Evolutionary conservation across 805 yeast species (phyloP).

Genomic region (Zygosaccharomyces kombuchaensis): DNA sequence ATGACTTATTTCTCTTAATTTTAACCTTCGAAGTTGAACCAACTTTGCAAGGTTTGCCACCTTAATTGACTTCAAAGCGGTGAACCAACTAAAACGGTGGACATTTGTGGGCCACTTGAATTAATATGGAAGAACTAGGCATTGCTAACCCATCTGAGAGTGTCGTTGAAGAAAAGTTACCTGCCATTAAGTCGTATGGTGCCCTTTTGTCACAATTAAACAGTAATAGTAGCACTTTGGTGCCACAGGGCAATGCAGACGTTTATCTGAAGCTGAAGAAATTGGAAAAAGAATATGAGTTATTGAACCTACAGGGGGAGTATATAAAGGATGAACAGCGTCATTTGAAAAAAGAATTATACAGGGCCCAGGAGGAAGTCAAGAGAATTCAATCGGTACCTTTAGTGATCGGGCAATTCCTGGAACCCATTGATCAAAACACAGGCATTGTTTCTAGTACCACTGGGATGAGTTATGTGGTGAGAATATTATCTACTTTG

Average conservation of each 20-base stretch:
- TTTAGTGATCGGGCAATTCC: constrained; percentile 93
- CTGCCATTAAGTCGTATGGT: constrained; percentile 31
- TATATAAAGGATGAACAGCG: constrained; percentile 98
- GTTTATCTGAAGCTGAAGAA: constrained; percentile 81
- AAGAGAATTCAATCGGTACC: constrained; percentile 97
- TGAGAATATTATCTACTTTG: constrained; percentile 86
- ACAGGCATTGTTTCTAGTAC: constrained; percentile 97
- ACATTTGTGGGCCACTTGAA: not conserved
- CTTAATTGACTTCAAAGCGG: not conserved
- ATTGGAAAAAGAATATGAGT: constrained; percentile 84
- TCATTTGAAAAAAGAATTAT: constrained; percentile 87
- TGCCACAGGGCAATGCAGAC: constrained; percentile 44
- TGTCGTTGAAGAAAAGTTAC: constrained; percentile 33
- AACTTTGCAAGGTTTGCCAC: constrained; percentile 2
- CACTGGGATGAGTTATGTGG: constrained; percentile 96
- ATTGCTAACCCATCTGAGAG: constrained; percentile 37
- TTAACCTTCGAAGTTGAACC: not conserved
- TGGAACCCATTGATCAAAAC: constrained; percentile 94
- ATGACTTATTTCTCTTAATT: not conserved
- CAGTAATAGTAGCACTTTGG: constrained; percentile 17
- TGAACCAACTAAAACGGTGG: not conserved
- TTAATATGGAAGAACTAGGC: constrained; percentile 59
- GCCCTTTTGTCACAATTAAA: constrained; percentile 32
- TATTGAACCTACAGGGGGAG: constrained; percentile 84
- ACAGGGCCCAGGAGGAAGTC: constrained; percentile 97